Evolutionary conservation across 2,329 filamentous ascomycete genomes (phyloP), one percentile per base, ranked within the genome.

Genomic region (Bipolaris bicolor): DNA sequence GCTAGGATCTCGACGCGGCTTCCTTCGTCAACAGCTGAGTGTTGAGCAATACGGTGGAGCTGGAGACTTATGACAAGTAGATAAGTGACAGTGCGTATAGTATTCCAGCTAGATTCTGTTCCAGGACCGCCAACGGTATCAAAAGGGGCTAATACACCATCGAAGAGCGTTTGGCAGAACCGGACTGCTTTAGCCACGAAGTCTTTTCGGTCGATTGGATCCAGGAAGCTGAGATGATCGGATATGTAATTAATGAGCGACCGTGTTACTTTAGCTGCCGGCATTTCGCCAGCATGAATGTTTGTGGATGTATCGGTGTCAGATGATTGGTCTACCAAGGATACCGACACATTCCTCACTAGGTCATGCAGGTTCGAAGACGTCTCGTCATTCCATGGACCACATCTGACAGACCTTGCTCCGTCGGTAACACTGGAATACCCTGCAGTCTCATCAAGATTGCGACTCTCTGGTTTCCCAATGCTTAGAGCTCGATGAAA

Each of bases 311-410:
- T n/a, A 16, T 13, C 11, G n/a, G 53, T 41, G 10, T 33, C n/a
- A n/a, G 41, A 20, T 18, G n/a, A 6, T 16, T 52, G 47, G 24
- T 33, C 20, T 10, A 57, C 47, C 3, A 58, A 9, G 22, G 53
- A 49, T 15, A 33, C 41, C 41, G 61, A 65, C 1, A 67, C 55
- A 3, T 18, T 26, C 15, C 43, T 60, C 1, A 60, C 52, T 6
- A 69, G 7, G 18, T 66, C 50, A 10, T 57, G 34, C 5, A 76
- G 40, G 7, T n/a, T 77, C 1, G 81, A 80, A 29, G 79, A 82
- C 1, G 85, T 80, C 11, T 79, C 77, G 47, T 87, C 84, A 50
- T 80, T 82, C 85, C 85, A 88, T 3, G 79, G 66, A 24, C 80
- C 78, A 80, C 84, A 87, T 51, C 75, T 74, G 55, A 78, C 71